Conservation (phyloP, 345 rosid species). For the Pelargonium nanum region DNA sequence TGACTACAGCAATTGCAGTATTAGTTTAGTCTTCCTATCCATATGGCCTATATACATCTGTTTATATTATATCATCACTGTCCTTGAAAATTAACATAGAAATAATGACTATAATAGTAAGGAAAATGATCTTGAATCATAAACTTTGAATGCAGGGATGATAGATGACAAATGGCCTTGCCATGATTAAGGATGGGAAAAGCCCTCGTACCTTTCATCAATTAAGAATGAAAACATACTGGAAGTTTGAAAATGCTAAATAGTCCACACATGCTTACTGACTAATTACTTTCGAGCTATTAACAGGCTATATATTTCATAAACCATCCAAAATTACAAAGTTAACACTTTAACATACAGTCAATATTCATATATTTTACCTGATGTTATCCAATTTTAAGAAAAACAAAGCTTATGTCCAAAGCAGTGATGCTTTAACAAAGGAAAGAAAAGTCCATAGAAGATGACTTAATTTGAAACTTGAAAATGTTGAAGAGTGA, state of each 20-base stretch:
- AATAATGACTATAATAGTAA: no score
- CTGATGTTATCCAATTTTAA: not conserved
- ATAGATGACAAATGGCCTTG: not conserved
- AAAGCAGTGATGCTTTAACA: not conserved
- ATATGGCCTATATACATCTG: not conserved
- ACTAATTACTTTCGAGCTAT: not conserved
- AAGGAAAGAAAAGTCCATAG: no score
- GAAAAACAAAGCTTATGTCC: not conserved
- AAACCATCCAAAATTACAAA: not conserved
- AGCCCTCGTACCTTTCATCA: not conserved
- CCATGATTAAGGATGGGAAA: not conserved
- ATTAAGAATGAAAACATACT: not conserved
- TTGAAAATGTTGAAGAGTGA: no score
- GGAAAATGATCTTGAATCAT: not conserved
- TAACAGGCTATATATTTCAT: not conserved
- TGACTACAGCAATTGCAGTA: not conserved
- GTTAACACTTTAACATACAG: not conserved
- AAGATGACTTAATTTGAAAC: no score
- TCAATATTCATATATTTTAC: not conserved
- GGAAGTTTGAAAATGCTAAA: not conserved
- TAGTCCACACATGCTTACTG: not conserved
- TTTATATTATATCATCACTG: not conserved
- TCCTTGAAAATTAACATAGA: not conserved
- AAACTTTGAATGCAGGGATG: not conserved
- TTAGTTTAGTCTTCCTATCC: not conserved